Evolutionary conservation across 371 early-diverging fungal genomes (phyloP).

Genomic region (Batkoa obscura): DNA sequence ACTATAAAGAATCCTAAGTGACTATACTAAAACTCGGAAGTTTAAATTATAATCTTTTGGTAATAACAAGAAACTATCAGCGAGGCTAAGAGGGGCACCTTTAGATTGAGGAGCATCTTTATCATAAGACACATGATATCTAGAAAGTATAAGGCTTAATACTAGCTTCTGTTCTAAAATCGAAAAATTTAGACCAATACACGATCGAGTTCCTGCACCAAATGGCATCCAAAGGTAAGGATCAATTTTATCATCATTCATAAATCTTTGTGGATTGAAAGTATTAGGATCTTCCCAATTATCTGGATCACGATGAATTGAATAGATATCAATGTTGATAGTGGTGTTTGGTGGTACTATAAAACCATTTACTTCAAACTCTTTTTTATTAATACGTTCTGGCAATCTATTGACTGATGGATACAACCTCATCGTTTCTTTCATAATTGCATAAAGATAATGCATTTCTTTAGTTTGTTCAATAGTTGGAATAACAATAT

Average conservation of each 20-base stretch:
- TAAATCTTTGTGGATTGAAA: constrained; percentile 16
- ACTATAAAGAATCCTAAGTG: too few species aligned
- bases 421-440: constrained; percentile 1
- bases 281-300: constrained; percentile 14
- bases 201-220: constrained; percentile 14
- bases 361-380: neutral
- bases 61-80: too few species aligned
- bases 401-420: neutral
- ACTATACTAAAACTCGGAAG: too few species aligned
- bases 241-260: neutral
- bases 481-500: neutral
- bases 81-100: too few species aligned
- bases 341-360: neutral
- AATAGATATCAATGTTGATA: neutral
- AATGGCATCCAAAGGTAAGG: neutral
- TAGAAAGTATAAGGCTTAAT: constrained; percentile 18
- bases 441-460: neutral
- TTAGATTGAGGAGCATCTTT: too few species aligned
- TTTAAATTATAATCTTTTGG: too few species aligned
- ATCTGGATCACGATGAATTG: constrained; percentile 1
- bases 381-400: neutral
- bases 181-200: constrained; percentile 34
- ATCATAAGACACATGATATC: neutral
- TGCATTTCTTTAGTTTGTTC: neutral
- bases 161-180: constrained; percentile 27